phyloP scores from a whole-genome alignment of 1,284 basidiomycete species.

The Boletus mariae region DNA sequence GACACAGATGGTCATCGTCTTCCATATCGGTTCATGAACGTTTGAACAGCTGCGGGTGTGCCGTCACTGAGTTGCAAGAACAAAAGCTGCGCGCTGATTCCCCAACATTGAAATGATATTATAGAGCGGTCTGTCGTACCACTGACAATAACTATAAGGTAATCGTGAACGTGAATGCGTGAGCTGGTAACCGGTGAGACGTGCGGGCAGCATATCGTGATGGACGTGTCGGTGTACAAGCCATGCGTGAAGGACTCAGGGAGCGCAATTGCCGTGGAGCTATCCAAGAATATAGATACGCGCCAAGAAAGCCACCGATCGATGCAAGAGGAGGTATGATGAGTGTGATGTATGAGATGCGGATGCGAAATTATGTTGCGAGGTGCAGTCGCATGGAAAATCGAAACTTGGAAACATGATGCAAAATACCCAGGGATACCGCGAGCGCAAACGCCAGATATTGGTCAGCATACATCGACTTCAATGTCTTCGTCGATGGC shows the following conservation, averaged over 20 bases:
- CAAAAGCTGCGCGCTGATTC: neutral
- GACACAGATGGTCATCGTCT: neutral
- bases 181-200: neutral
- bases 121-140: slow-evolving; percentile 10
- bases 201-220: slow-evolving; percentile 5
- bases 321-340: slow-evolving; percentile 22
- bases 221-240: slow-evolving; percentile 5
- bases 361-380: slow-evolving; percentile 17
- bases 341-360: slow-evolving; percentile 18
- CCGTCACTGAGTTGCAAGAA: neutral
- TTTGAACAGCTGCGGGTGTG: neutral
- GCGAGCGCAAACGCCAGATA: neutral
- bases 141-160: slow-evolving; percentile 23
- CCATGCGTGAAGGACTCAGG: slow-evolving; percentile 1
- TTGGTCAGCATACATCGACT: slow-evolving; percentile 26
- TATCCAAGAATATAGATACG: slow-evolving; percentile 24
- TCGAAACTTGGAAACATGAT: slow-evolving; percentile 3
- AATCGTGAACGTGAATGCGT: slow-evolving; percentile 15
- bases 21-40: neutral
- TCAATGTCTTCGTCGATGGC: slow-evolving; percentile 29
- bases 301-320: slow-evolving; percentile 2
- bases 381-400: slow-evolving; percentile 4
- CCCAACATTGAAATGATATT: slow-evolving; percentile 14
- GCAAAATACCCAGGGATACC: neutral
- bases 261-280: slow-evolving; percentile 1